A percentile compares a stretch with the other conserved stretches of the same genome.
Evolutionary conservation across 176 grass and related monocot species (phyloP).

Genomic region (Hyparrhenia diplandra): DNA sequence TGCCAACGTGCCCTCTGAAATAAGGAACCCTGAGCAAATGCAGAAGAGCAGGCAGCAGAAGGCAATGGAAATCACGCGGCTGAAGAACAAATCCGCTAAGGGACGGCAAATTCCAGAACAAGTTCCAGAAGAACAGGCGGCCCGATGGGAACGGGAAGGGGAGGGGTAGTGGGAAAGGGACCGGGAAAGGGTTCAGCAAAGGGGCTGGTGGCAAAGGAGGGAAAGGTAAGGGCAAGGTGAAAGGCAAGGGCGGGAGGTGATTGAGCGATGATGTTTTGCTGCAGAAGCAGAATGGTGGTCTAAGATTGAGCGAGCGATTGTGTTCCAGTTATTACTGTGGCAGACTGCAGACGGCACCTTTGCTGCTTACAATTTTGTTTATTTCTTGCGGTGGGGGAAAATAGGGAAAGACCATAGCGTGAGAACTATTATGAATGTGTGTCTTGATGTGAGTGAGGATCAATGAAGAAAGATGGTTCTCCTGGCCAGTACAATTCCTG

Average conservation of each 20-base stretch:
- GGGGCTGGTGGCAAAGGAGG: constrained; percentile 14
- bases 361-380: constrained; percentile 27
- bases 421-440: neutral
- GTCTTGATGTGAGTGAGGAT: neutral
- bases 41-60: constrained; percentile 79
- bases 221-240: constrained; percentile 32
- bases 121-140: constrained; percentile 45
- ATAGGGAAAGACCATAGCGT: neutral
- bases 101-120: constrained; percentile 33
- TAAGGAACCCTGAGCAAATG: constrained; percentile 71
- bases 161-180: constrained; percentile 2
- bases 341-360: neutral
- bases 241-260: constrained; percentile 42
- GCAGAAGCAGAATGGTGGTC: neutral
- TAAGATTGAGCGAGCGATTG: neutral
- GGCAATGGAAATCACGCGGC: constrained; percentile 34
- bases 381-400: neutral
- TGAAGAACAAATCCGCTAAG: constrained; percentile 51
- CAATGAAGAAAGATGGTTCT: neutral
- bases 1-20: constrained; percentile 65
- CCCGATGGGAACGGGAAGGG: constrained; percentile 1
- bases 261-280: neutral
- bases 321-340: neutral
- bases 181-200: neutral
- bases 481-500: neutral